phyloP scores from a whole-genome alignment of 2,329 filamentous ascomycete species.

The Pseudogymnoascus pannorum region DNA sequence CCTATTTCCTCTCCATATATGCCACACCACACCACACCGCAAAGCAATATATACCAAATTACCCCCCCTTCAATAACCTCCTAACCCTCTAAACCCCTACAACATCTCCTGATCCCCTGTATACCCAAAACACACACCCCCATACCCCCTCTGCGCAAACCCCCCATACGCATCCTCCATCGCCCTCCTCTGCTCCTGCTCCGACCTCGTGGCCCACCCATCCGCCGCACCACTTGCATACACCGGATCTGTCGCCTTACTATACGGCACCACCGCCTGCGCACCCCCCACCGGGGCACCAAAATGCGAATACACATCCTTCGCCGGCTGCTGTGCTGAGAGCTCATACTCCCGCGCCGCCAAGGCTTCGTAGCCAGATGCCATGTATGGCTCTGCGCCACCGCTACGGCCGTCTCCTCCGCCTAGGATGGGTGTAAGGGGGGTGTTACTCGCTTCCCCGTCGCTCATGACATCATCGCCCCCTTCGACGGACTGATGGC shows the following conservation, averaged over 20 bases:
- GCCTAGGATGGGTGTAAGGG: constrained; percentile 41
- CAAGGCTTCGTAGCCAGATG: constrained; percentile 68
- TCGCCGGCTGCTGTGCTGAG: constrained; percentile 32
- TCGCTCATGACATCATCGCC: constrained; percentile 33
- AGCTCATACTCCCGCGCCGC: constrained; percentile 57
- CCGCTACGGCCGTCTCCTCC: constrained; percentile 45
- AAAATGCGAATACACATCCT: constrained; percentile 39
- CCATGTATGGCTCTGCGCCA: constrained; percentile 61
- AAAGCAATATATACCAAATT: background rate
- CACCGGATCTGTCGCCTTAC: constrained; percentile 59
- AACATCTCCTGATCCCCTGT: constrained; percentile 2
- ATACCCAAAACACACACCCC: background rate
- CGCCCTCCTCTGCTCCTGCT: constrained; percentile 32
- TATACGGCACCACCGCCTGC: constrained; percentile 34
- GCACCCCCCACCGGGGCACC: constrained; percentile 33
- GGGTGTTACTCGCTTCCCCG: constrained; percentile 27
- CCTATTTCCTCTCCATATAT: background rate
- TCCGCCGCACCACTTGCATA: constrained; percentile 34
- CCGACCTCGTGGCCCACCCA: constrained; percentile 30
- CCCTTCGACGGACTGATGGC: constrained; percentile 33
- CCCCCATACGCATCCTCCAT: constrained; percentile 66
- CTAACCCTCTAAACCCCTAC: background rate
- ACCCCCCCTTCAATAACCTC: background rate
- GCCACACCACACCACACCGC: background rate
- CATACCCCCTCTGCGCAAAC: constrained; percentile 42